Conservation (phyloP, 2,329 filamentous ascomycete species). For the Fusarium domesticum region DNA sequence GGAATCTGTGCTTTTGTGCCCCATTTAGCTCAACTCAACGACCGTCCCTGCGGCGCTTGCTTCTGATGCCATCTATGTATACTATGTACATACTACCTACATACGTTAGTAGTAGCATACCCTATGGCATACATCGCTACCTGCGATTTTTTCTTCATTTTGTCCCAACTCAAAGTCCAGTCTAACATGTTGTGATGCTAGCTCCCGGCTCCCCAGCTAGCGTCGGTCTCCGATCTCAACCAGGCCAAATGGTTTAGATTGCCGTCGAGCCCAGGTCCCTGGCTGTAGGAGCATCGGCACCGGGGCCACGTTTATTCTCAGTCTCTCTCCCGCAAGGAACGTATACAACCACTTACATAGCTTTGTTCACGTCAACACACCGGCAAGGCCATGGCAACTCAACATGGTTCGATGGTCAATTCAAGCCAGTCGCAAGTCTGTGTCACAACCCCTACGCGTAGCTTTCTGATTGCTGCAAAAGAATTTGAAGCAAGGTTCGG, state of each 20-base stretch:
- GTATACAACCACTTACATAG: slow-evolving; percentile 9
- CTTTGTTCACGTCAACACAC: slow-evolving; percentile 13
- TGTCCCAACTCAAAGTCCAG: too few relatives aligned
- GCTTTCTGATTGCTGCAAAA: slow-evolving; percentile 21
- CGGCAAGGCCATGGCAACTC: slow-evolving; percentile 9
- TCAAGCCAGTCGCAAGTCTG: slow-evolving; percentile 10
- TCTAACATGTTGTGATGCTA: too few relatives aligned
- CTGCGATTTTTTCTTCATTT: too few relatives aligned
- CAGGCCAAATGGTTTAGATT: slow-evolving; percentile 14
- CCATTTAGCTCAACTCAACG: too few relatives aligned
- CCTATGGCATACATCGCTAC: too few relatives aligned
- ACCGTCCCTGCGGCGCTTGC: too few relatives aligned
- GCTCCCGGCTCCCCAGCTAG: slow-evolving; percentile 5
- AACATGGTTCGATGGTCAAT: slow-evolving; percentile 19
- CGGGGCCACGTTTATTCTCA: slow-evolving; percentile 13
- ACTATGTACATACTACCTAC: too few relatives aligned
- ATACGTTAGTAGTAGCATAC: too few relatives aligned
- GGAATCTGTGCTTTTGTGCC: too few relatives aligned
- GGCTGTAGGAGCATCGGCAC: slow-evolving; percentile 10
- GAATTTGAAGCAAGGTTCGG: slow-evolving; percentile 12
- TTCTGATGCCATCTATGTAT: too few relatives aligned
- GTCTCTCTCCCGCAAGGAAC: too few relatives aligned
- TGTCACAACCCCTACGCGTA: slow-evolving; percentile 14
- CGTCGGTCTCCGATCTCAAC: slow-evolving; percentile 13
- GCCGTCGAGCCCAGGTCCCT: slow-evolving; percentile 12